phyloP scores from a whole-genome alignment of 2,329 filamentous ascomycete species.

The Trichoderma oligosporum region DNA sequence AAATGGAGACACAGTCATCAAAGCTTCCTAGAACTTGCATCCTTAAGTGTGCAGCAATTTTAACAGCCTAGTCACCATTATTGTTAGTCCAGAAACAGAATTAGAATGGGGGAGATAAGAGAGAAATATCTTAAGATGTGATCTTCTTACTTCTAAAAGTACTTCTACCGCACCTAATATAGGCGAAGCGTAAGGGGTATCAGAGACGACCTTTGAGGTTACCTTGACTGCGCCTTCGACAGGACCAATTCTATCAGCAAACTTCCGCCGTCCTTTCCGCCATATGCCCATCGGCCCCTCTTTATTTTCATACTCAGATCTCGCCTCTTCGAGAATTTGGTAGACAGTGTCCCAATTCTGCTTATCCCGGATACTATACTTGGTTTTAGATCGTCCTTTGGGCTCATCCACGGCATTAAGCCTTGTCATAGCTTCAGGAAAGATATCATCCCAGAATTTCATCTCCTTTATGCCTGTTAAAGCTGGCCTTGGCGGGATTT shows the following conservation, averaged over 20 bases:
- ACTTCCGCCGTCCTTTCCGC: neutral
- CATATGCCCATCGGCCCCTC: neutral
- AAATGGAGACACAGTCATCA: neutral
- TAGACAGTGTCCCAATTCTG: neutral
- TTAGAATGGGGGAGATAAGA: no score
- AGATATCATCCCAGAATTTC: neutral
- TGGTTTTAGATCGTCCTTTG: neutral
- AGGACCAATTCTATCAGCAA: neutral
- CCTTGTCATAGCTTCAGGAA: neutral
- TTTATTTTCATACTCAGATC: neutral
- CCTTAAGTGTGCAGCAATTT: neutral
- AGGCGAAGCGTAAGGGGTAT: neutral
- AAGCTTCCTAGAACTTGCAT: neutral
- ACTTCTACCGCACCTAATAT: neutral
- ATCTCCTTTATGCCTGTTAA: neutral
- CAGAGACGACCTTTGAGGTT: neutral
- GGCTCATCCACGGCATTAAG: neutral
- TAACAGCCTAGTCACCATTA: neutral
- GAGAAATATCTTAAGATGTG: no score
- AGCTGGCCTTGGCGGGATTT: neutral
- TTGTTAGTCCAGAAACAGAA: no score
- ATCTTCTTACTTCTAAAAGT: neutral
- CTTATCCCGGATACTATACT: constrained; percentile 1
- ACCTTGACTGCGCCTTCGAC: neutral
- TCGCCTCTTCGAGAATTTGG: neutral